Conservation (phyloP, 805 yeast genomes). For the Metschnikowia noctiluminum region DNA sequence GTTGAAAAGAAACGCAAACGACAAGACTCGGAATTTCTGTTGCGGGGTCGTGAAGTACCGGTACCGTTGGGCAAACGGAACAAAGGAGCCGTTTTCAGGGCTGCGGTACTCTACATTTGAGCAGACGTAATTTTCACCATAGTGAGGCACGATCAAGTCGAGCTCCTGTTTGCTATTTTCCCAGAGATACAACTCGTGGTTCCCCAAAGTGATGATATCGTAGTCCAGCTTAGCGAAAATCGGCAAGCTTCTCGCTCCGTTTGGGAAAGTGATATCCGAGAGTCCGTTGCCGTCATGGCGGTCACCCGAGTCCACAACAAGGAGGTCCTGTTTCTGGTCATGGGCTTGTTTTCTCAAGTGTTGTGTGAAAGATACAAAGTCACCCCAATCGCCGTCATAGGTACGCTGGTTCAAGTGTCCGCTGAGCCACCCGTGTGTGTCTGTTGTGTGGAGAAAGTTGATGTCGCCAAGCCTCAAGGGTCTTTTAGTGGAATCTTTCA, state of each 20-base stretch:
- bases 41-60: constrained; percentile 63
- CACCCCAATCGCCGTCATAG: constrained; percentile 91
- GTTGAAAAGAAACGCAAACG: constrained; percentile 78
- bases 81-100: constrained; percentile 16
- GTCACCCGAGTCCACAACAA: constrained; percentile 87
- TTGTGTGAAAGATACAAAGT: constrained; percentile 65
- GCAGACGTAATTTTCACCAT: constrained; percentile 62
- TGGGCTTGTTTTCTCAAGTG: constrained; percentile 48
- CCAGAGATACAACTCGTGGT: constrained; percentile 80
- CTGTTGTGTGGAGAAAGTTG: constrained; percentile 91
- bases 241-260: constrained; percentile 60
- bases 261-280: constrained; percentile 72
- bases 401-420: constrained; percentile 80
- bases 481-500: neutral
- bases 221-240: constrained; percentile 65
- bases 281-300: constrained; percentile 93
- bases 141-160: constrained; percentile 53
- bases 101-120: constrained; percentile 61
- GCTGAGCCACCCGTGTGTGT: constrained; percentile 95
- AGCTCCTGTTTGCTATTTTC: constrained; percentile 65
- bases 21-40: constrained; percentile 49
- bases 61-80: constrained; percentile 65
- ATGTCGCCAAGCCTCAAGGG: constrained; percentile 41
- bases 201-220: constrained; percentile 82
- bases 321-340: constrained; percentile 52